A percentile compares a stretch with the other conserved stretches of the same genome.
These are phyloP conservation scores for Stromatinia cepivora DNA, from an alignment of 2,329 filamentous ascomycete species.

Conservation along the genomic window DNA sequence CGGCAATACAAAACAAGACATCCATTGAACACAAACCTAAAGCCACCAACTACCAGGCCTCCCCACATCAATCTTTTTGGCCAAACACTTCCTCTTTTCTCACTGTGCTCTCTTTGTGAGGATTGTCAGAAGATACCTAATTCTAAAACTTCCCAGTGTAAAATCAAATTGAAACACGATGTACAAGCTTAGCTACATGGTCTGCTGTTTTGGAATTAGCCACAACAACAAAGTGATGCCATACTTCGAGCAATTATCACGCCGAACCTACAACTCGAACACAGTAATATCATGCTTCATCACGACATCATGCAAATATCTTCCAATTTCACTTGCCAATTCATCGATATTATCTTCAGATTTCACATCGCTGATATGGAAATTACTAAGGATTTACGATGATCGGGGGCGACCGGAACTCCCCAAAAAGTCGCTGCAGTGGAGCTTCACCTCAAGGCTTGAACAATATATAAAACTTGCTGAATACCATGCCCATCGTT, in stretches of 20 bases:
- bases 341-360: no score
- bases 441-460: background rate
- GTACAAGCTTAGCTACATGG: no score
- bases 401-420: background rate
- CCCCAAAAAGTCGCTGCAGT: background rate
- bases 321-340: background rate
- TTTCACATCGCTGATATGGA: no score
- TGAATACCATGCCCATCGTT: background rate
- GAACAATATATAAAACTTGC: background rate
- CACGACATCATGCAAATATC: background rate
- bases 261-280: background rate
- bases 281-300: no score
- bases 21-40: background rate
- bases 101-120: no score
- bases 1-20: background rate
- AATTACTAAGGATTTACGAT: background rate
- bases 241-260: background rate
- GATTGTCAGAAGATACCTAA: no score
- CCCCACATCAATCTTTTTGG: background rate
- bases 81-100: background rate
- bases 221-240: no score
- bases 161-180: no score
- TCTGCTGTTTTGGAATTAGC: no score
- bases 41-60: background rate
- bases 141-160: no score